Evolutionary conservation across 768 basidiomycete species (phyloP).

Genomic region (Hydnum rufescens): DNA sequence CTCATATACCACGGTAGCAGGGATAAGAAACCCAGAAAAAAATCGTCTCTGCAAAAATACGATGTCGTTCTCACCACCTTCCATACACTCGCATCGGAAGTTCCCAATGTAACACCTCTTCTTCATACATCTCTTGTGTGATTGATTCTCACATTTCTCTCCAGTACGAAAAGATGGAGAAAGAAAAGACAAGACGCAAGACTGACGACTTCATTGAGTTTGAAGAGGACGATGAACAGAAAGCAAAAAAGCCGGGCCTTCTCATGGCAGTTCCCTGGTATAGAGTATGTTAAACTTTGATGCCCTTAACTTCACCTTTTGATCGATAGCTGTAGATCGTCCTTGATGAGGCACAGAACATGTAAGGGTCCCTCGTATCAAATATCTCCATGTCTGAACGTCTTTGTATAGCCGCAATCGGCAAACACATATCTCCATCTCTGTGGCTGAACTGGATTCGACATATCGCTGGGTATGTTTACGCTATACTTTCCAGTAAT

Average conservation of each 20-base stretch:
- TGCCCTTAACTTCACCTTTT: neutral
- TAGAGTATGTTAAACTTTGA: slow-evolving; percentile 9
- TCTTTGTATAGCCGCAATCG: slow-evolving; percentile 29
- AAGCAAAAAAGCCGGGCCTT: slow-evolving; percentile 16
- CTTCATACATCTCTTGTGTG: too few species aligned
- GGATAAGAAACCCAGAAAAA: slow-evolving; percentile 26
- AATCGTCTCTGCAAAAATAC: slow-evolving; percentile 31
- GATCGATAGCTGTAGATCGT: slow-evolving; percentile 29
- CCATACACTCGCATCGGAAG: slow-evolving; percentile 14
- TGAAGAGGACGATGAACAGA: slow-evolving; percentile 11
- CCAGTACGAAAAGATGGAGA: too few species aligned
- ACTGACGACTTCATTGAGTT: slow-evolving; percentile 12
- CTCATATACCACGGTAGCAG: slow-evolving; percentile 18
- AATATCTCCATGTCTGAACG: neutral
- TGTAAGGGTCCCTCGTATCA: neutral
- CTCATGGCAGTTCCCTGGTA: slow-evolving; percentile 18
- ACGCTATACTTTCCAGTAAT: too few species aligned
- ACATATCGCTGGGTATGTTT: slow-evolving; percentile 38
- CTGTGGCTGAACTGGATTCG: slow-evolving; percentile 32
- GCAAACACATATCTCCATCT: slow-evolving; percentile 29
- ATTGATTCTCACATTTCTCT: too few species aligned
- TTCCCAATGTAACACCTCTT: slow-evolving; percentile 11
- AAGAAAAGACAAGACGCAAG: slow-evolving; percentile 15
- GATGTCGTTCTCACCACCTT: slow-evolving; percentile 47
- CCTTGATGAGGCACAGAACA: slow-evolving; percentile 60